Percentiles rank a stretch among this genome's conserved stretches.
Conservation (phyloP, 2,329 filamentous ascomycete species). For the Stemphylium vesicarium region DNA sequence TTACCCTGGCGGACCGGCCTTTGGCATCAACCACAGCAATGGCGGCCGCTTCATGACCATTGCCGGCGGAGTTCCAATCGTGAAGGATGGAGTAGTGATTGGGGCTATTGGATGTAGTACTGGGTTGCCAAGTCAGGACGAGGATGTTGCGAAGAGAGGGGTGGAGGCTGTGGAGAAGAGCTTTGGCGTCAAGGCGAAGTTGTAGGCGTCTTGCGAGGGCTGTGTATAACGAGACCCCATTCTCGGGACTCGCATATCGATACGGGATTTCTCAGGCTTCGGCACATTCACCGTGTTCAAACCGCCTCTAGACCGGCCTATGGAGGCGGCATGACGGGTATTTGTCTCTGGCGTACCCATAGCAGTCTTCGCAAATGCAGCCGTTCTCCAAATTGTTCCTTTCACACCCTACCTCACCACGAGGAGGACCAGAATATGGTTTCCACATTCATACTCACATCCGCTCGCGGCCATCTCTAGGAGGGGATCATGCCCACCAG, state of each 20-base stretch:
- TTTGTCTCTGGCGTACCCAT: no score
- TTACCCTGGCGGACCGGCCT: conserved; percentile 60
- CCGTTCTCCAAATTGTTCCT: no score
- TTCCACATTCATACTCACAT: no score
- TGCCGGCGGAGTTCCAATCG: conserved; percentile 61
- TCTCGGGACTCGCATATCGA: background rate
- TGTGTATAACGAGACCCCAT: background rate
- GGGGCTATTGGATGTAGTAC: conserved; percentile 63
- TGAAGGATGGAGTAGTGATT: conserved; percentile 56
- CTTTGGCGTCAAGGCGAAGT: conserved; percentile 47
- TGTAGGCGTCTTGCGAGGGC: conserved; percentile 33
- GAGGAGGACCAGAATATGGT: no score
- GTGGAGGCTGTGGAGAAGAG: conserved; percentile 56
- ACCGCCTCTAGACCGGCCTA: no score
- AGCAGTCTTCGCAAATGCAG: no score
- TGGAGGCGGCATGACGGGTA: no score
- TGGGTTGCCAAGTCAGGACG: conserved; percentile 61
- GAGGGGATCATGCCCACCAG: no score
- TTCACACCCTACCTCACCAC: no score
- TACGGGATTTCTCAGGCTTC: background rate
- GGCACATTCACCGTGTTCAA: no score
- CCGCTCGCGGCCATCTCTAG: no score
- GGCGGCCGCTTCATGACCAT: conserved; percentile 61
- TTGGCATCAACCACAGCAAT: conserved; percentile 60
- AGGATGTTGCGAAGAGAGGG: conserved; percentile 59